Base-by-base conservation (phyloP, 2,329 filamentous ascomycete genomes). In the Diaporthe vaccinii region DNA sequence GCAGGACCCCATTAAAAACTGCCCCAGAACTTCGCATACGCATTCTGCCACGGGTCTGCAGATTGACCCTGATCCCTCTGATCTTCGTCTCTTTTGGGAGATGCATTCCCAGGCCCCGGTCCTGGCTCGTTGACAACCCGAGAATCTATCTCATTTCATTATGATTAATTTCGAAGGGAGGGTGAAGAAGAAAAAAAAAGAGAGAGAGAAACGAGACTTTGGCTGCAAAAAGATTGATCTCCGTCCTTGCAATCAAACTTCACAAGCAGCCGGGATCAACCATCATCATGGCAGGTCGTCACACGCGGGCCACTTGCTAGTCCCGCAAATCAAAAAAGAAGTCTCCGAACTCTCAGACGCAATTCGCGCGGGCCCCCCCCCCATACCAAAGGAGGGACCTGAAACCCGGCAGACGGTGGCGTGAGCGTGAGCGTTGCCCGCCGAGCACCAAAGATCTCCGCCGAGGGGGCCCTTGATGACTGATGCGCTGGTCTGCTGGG, bases 281-380 rank as follows among this genome's bases (percentile, higher is more conserved):
- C 65, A 68, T 69, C 49, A 41, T 7, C n/a, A 28, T 39, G 25
- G 34, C 65, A 39, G 49, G 49, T 55, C 49, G 22, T 69, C 65
- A 69, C 65, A 69, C 34, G 65, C 65, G 65, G 65, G 65, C 49
- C 65, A 69, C 65, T 22, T 55, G 49, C 49, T 55, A 55, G 65
- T 69, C 65, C 65, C 49, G 65, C 65, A 69, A 69, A 55, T 69
- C 65, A 69, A 69, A 69, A 68, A 55, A 69, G 34, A 69, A 69
- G 65, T 69, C 65, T 41, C 65, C 65, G 65, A 69, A 41, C 49
- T 69, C 65, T 69, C 65, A 69, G 49, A 69, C 49, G 65, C 65
- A 55, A 53, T 28, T 69, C 65, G 65, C 22, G 65, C 65, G 31
- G 65, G 46, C 22, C 15, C 49, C 46, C 34, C 34, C 46, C 65